phyloP scores from a whole-genome alignment of 2,329 filamentous ascomycete genomes.

The Trichoderma endophyticum region DNA sequence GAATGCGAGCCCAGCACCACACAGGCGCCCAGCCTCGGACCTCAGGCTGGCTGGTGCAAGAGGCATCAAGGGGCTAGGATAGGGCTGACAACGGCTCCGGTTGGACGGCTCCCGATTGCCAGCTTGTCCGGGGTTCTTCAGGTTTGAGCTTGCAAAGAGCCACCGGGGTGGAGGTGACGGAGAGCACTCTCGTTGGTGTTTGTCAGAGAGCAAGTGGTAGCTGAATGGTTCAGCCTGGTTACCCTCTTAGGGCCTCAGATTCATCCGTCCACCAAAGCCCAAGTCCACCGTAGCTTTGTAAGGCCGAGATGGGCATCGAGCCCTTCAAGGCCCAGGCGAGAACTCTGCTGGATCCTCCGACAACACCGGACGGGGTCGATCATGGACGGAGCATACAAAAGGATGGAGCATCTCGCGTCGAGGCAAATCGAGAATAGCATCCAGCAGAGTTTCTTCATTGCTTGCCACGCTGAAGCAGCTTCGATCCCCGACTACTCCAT shows the following conservation, averaged over 20 bases:
- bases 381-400: constrained; percentile 19
- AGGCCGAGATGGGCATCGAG: constrained; percentile 16
- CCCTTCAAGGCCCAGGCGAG: constrained; percentile 9
- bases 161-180: constrained; percentile 18
- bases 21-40: constrained; percentile 16
- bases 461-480: constrained; percentile 6
- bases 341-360: constrained; percentile 15
- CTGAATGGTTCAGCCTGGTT: constrained; percentile 23
- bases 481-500: background rate
- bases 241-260: constrained; percentile 20
- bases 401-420: constrained; percentile 18
- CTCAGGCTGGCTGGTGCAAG: constrained; percentile 18
- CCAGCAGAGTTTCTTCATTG: background rate
- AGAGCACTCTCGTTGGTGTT: constrained; percentile 22
- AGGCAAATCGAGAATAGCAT: constrained; percentile 8
- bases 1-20: constrained; percentile 10
- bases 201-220: constrained; percentile 20
- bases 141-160: constrained; percentile 26
- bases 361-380: constrained; percentile 18
- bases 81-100: constrained; percentile 19
- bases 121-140: constrained; percentile 21
- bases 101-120: constrained; percentile 19
- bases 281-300: constrained; percentile 19
- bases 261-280: background rate
- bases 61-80: constrained; percentile 18